These are phyloP conservation scores for Aurantiochytrium sp. DNA, from an alignment of 108 stramenopile species.

Conservation along the genomic window DNA sequence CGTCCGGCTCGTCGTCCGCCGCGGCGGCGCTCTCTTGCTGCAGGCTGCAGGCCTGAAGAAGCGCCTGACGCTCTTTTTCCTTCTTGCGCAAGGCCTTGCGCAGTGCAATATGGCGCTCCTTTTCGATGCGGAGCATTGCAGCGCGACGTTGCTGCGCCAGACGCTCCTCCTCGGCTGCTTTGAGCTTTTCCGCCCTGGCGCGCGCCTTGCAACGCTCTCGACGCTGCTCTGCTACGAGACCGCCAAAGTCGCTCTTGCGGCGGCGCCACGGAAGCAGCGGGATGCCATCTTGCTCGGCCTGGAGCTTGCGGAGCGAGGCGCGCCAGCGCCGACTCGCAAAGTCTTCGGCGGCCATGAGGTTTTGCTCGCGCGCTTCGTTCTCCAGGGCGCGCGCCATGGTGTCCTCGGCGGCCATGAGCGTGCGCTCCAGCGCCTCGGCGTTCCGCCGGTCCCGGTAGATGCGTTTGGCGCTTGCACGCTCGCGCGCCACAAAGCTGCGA, in stretches of 20 bases:
- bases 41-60: neutral
- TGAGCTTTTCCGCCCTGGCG: neutral
- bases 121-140: neutral
- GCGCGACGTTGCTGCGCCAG: neutral
- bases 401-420: neutral
- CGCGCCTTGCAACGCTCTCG: neutral
- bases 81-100: neutral
- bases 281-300: slow-evolving; percentile 1
- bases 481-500: neutral
- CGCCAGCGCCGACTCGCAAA: neutral
- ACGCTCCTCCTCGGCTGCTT: neutral
- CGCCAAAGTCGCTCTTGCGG: neutral
- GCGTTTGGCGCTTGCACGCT: neutral
- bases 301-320: neutral
- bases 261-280: slow-evolving; percentile 14
- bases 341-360: neutral
- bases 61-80: neutral
- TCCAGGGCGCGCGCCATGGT: neutral
- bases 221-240: neutral
- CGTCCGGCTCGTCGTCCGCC: neutral
- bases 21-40: neutral
- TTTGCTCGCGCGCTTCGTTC: neutral
- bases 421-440: neutral
- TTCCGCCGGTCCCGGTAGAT: neutral
- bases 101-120: neutral